Evolutionary conservation across 352 stramenopile species (phyloP).

Genomic region (Elongisporangium anandrum): DNA sequence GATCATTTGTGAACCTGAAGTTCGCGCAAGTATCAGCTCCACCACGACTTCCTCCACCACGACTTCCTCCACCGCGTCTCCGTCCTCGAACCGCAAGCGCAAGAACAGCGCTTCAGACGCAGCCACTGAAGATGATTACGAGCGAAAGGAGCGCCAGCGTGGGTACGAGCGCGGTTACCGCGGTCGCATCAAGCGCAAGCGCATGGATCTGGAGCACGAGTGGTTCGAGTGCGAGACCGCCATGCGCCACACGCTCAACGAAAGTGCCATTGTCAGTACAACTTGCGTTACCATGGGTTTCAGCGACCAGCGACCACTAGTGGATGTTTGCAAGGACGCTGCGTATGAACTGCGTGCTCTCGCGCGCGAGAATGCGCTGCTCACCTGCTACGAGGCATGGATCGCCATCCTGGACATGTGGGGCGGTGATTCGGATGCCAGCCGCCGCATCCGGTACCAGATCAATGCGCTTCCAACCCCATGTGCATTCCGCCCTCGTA

Average conservation of each 20-base stretch:
- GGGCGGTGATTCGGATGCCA: slow-evolving; percentile 3
- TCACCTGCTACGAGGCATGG: neutral
- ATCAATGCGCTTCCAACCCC: slow-evolving; percentile 4
- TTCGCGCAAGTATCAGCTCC: neutral
- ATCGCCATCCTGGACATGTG: slow-evolving; percentile 4
- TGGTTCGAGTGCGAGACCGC: slow-evolving; percentile 5
- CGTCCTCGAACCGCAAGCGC: neutral
- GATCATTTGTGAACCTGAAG: neutral
- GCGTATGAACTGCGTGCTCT: neutral
- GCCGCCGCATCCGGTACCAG: slow-evolving; percentile 7
- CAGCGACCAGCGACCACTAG: neutral
- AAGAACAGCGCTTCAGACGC: neutral
- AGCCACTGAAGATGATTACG: neutral
- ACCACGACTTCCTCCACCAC: neutral
- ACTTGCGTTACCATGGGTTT: neutral
- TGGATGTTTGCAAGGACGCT: slow-evolving; percentile 1
- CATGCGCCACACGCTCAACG: slow-evolving; percentile 1
- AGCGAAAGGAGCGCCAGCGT: slow-evolving; percentile 1
- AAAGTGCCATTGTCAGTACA: neutral
- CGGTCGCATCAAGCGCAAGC: slow-evolving; percentile 2
- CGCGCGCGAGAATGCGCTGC: slow-evolving; percentile 1
- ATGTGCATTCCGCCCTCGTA: neutral
- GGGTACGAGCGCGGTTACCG: slow-evolving; percentile 12
- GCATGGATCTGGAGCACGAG: neutral
- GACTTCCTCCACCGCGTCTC: neutral